phyloP scores from a whole-genome alignment of 2,329 filamentous ascomycete species.

The Truncatella angustata region DNA sequence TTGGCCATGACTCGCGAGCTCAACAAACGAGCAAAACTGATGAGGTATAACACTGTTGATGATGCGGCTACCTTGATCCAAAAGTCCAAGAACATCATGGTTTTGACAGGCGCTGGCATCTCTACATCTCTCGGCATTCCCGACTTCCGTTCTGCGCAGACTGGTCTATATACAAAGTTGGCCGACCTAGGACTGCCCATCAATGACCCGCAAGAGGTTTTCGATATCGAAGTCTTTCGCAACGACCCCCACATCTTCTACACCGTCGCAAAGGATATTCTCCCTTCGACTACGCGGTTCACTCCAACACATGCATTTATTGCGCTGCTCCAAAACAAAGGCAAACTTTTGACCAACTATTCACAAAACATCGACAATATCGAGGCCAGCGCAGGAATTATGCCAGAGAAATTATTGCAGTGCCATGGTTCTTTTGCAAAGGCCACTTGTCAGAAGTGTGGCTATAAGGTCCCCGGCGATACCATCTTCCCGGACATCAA shows the following conservation, averaged over 20 bases:
- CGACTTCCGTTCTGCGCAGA: conserved; percentile 92
- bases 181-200: conserved; percentile 67
- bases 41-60: conserved; percentile 78
- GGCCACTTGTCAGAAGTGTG: conserved; percentile 83
- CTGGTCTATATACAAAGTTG: conserved; percentile 84
- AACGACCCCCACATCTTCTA: conserved; percentile 90
- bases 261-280: conserved; percentile 83
- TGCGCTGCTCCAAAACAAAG: conserved; percentile 79
- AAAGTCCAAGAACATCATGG: conserved; percentile 78
- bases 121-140: conserved; percentile 96
- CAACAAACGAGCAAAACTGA: conserved; percentile 75
- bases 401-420: conserved; percentile 80
- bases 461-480: conserved; percentile 70
- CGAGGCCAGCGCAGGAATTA: conserved; percentile 81
- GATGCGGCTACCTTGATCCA: conserved; percentile 79
- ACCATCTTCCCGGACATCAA: conserved; percentile 78
- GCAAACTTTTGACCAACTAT: conserved; percentile 92
- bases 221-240: conserved; percentile 84
- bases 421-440: conserved; percentile 96
- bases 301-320: conserved; percentile 96
- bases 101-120: conserved; percentile 93
- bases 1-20: conserved; percentile 79
- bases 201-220: conserved; percentile 89
- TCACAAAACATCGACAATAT: conserved; percentile 99
- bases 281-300: conserved; percentile 74